Base-by-base conservation (phyloP, 768 basidiomycete genomes). In the Macrolepiota fuliginosa region DNA sequence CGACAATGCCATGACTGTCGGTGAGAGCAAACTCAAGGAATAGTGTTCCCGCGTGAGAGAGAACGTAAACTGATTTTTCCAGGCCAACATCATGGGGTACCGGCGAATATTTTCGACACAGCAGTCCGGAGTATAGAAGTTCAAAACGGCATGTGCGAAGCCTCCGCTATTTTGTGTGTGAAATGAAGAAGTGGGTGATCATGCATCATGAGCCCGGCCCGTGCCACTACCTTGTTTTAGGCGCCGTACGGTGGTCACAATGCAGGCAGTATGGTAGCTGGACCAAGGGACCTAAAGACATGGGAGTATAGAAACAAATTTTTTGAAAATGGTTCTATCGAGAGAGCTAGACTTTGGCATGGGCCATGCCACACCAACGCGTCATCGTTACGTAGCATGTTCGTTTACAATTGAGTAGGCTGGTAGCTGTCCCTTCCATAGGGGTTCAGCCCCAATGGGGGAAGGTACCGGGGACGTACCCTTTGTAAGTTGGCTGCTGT, bases 401-500 rank as follows among this genome's bases (percentile, higher is more conserved):
- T 32, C 29, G 7, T 32, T 32, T 32, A 7, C 29, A 32, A 32
- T 3, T n/a, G n/a, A n/a, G n/a, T n/a, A n/a, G n/a, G n/a, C n/a
- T n/a, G n/a, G n/a, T n/a, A n/a, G n/a, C n/a, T n/a, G n/a, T n/a
- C n/a, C n/a, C n/a, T n/a, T n/a, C n/a, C n/a, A n/a, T n/a, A n/a
- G n/a, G n/a, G n/a, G n/a, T n/a, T n/a, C n/a, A n/a, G n/a, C n/a
- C n/a, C n/a, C n/a, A n/a, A n/a, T n/a, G n/a, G 7, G 37, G n/a
- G 45, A 40, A 55, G 24, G 29, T 3, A 25, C 17, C 52, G 17
- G 13, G 1, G n/a, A 64, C 73, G 61, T 58, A 83, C 82, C 58
- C 75, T 81, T 6, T 72, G 72, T 65, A 83, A 68, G 61, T 83
- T 77, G 3, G 82, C 78, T 17, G 65, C 76, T 2, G 81, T 71